Conservation (phyloP, 2,329 filamentous ascomycete genomes). For the Epicoccum nigrum region DNA sequence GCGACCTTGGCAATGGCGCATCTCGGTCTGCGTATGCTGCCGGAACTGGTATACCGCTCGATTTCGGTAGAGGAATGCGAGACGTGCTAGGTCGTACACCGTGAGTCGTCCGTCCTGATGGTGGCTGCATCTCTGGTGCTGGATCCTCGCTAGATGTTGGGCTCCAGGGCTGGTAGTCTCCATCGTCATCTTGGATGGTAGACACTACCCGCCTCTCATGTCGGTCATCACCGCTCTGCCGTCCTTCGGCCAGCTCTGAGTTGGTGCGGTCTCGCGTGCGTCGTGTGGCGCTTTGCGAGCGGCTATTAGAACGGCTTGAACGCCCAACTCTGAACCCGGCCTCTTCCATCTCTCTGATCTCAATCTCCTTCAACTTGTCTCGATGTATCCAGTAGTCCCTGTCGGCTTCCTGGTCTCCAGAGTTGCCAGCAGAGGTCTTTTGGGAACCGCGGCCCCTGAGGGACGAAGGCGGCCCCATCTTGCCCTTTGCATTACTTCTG, state of each 20-base stretch:
- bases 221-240: slow-evolving; percentile 36
- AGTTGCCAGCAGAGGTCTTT: slow-evolving; percentile 28
- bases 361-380: slow-evolving; percentile 82
- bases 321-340: slow-evolving; percentile 70
- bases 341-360: slow-evolving; percentile 79
- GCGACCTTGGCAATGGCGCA: slow-evolving; percentile 67
- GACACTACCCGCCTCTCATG: slow-evolving; percentile 42
- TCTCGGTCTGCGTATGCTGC: slow-evolving; percentile 75
- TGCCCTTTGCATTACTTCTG: slow-evolving; percentile 33
- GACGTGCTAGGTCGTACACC: slow-evolving; percentile 65
- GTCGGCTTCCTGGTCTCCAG: slow-evolving; percentile 50
- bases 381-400: slow-evolving; percentile 83
- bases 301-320: slow-evolving; percentile 46
- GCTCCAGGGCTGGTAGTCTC: slow-evolving; percentile 64
- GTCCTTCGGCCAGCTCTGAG: slow-evolving; percentile 36
- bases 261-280: slow-evolving; percentile 39
- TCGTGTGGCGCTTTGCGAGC: slow-evolving; percentile 41
- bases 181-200: slow-evolving; percentile 52
- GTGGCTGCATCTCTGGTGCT: slow-evolving; percentile 57
- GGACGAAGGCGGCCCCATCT: slow-evolving; percentile 15
- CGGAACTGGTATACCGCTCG: slow-evolving; percentile 78
- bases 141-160: slow-evolving; percentile 79
- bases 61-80: slow-evolving; percentile 83
- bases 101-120: slow-evolving; percentile 57
- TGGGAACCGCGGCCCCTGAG: slow-evolving; percentile 29